Conservation (phyloP, 352 stramenopile species). For the Globisporangium takayamanum region DNA sequence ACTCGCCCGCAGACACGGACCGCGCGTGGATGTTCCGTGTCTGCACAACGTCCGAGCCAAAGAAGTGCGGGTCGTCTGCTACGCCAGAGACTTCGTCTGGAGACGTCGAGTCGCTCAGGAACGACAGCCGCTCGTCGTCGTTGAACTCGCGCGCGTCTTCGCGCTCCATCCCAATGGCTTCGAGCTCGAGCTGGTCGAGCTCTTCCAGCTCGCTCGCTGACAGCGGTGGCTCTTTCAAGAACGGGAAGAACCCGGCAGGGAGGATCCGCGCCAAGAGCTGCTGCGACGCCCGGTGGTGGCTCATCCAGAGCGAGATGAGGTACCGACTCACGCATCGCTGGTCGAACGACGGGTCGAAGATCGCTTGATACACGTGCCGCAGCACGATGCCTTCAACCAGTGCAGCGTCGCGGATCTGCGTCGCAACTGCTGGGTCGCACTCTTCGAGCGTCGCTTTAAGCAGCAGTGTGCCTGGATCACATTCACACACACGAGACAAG, state of each 20-base stretch:
- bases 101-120: conserved; percentile 25
- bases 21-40: conserved; percentile 6
- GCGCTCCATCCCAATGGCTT: conserved; percentile 33
- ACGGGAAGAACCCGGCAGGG: conserved; percentile 82
- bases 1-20: conserved; percentile 6
- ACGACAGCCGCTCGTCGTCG: conserved; percentile 27
- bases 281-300: conserved; percentile 83
- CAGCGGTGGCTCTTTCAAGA: conserved; percentile 81
- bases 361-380: conserved; percentile 88
- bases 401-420: conserved; percentile 86
- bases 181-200: conserved; percentile 82
- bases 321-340: conserved; percentile 92
- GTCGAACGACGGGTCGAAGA: conserved; percentile 91
- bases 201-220: conserved; percentile 77
- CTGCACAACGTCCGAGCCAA: conserved; percentile 2
- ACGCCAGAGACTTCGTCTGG: background rate
- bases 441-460: conserved; percentile 90
- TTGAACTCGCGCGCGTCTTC: conserved; percentile 31
- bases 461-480: conserved; percentile 83
- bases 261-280: conserved; percentile 88
- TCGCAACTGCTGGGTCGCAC: conserved; percentile 71
- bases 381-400: conserved; percentile 91
- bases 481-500: conserved; percentile 1
- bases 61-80: conserved; percentile 6
- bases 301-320: conserved; percentile 94